Evolutionary conservation across 106 monocot species (phyloP).

Genomic region (Dendrobium officinale): DNA sequence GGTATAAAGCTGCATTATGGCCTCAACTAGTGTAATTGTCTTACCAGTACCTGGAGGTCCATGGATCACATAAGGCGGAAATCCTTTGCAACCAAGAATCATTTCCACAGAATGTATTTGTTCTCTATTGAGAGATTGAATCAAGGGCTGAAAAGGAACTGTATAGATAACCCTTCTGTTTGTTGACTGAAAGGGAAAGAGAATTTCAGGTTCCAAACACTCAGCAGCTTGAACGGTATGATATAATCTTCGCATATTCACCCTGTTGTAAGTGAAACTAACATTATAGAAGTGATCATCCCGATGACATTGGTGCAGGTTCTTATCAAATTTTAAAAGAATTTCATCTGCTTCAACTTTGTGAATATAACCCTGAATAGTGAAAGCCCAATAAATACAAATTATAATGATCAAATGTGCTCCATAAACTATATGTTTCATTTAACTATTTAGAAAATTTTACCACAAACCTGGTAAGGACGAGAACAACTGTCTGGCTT

Average conservation of each 20-base stretch:
- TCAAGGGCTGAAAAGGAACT: conserved; percentile 30
- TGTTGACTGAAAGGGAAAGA: conserved; percentile 49
- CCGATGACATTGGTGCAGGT: conserved; percentile 40
- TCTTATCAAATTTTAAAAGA: conserved; percentile 50
- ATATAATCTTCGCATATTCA: conserved; percentile 73
- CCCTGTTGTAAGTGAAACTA: conserved; percentile 81
- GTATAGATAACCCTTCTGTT: conserved; percentile 27
- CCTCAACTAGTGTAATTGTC: conserved; percentile 79
- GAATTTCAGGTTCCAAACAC: conserved; percentile 37
- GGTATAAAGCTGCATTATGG: conserved; percentile 61
- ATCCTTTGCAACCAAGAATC: conserved; percentile 80
- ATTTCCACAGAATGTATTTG: conserved; percentile 56
- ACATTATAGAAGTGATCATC: conserved; percentile 57
- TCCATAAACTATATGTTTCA: neutral
- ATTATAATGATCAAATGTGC: neutral
- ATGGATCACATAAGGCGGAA: conserved; percentile 83
- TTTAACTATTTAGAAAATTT: neutral
- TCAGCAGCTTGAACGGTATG: conserved; percentile 58
- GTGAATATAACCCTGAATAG: conserved; percentile 73
- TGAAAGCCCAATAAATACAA: neutral
- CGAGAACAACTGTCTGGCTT: conserved; percentile 3
- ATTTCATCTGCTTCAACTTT: conserved; percentile 89
- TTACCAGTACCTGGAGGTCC: conserved; percentile 98
- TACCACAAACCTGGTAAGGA: conserved; percentile 50
- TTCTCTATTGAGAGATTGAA: conserved; percentile 56